Conservation (phyloP, 306 rosid species). For the Inga oerstediana region DNA sequence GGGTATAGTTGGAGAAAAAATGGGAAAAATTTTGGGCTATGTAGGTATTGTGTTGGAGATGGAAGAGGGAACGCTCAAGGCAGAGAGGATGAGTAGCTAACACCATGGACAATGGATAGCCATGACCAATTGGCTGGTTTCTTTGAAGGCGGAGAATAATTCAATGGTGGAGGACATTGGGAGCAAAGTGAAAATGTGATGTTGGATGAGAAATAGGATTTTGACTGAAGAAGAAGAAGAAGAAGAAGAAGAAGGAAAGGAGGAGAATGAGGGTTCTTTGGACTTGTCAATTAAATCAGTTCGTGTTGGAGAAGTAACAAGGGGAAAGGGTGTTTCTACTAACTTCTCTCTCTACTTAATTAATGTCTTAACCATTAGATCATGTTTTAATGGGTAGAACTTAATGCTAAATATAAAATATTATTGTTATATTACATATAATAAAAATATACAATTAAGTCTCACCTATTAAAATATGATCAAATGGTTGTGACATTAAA, state of each 20-base stretch:
- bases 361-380: no score
- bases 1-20: slow-evolving; percentile 63
- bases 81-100: slow-evolving; percentile 42
- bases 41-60: slow-evolving; percentile 55
- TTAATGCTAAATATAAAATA: no score
- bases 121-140: slow-evolving; percentile 39
- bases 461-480: no score
- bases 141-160: slow-evolving; percentile 39
- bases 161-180: slow-evolving; percentile 40
- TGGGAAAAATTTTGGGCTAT: slow-evolving; percentile 48
- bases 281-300: no score
- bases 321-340: not conserved
- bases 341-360: no score
- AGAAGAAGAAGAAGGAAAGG: not conserved
- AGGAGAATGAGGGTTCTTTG: no score
- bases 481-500: no score
- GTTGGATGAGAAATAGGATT: not conserved
- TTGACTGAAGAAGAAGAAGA: not conserved
- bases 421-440: no score
- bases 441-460: no score
- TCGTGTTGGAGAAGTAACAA: no score
- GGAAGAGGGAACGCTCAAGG: slow-evolving; percentile 52
- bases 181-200: not conserved
- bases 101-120: slow-evolving; percentile 63
- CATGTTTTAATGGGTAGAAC: no score